phyloP scores from a whole-genome alignment of 805 yeast species.

The Candida boidinii region DNA sequence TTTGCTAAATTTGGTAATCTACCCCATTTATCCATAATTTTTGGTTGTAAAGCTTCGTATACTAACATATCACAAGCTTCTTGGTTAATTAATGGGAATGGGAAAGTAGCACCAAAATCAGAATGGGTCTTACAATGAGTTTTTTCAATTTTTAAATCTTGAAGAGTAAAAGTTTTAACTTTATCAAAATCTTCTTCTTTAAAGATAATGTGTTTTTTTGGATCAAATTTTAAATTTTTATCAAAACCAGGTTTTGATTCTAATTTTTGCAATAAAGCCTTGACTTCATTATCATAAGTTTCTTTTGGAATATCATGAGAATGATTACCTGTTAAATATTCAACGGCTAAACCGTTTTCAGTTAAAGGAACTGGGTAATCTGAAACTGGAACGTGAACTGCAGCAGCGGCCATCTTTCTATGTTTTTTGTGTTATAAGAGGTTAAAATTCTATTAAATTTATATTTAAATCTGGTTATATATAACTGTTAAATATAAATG shows the following conservation, averaged over 20 bases:
- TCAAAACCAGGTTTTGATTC: conserved; percentile 18
- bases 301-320: conserved; percentile 15
- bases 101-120: conserved; percentile 38
- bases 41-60: conserved; percentile 39
- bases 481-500: no score
- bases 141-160: conserved; percentile 26
- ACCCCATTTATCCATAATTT: conserved; percentile 31
- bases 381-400: no score
- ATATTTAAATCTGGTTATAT: no score
- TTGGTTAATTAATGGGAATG: conserved; percentile 49
- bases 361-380: conserved; percentile 13
- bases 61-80: conserved; percentile 50
- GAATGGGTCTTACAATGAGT: conserved; percentile 21
- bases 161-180: conserved; percentile 28
- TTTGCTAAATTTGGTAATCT: conserved; percentile 26
- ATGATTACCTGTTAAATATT: conserved; percentile 10
- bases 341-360: conserved; percentile 10
- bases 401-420: not conserved
- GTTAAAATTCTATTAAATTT: no score
- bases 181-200: conserved; percentile 26
- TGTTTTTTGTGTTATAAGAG: not conserved
- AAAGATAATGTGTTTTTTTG: conserved; percentile 26
- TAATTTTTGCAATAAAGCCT: conserved; percentile 8
- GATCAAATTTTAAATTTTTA: conserved; percentile 26
- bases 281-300: conserved; percentile 17